A percentile compares a stretch with the other conserved stretches of the same genome.
Conservation (phyloP, 139 green algal species). For the Chlorella ohadii region DNA sequence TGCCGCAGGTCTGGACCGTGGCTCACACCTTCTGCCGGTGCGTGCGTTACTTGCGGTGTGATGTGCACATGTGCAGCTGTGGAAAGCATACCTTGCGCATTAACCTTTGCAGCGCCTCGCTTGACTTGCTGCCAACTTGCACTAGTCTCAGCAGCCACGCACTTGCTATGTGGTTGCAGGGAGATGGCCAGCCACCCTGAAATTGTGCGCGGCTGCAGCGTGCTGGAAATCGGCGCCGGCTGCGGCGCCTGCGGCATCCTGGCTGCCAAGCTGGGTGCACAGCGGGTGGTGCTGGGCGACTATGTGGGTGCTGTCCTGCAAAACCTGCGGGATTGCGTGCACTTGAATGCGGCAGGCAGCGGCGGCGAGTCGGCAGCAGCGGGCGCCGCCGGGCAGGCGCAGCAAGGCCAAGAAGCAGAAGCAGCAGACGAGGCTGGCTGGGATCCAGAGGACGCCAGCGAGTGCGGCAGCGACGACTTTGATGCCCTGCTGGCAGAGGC, state of each 20-base stretch:
- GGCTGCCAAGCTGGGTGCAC: constrained; percentile 74
- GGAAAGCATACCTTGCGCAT: no score
- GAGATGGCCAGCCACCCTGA: constrained; percentile 42
- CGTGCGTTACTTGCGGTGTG: no score
- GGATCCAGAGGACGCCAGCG: constrained; percentile 16
- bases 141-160: background rate
- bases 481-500: background rate
- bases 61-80: no score
- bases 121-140: no score
- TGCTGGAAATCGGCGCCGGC: constrained; percentile 85
- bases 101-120: background rate
- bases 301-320: constrained; percentile 69
- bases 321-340: constrained; percentile 67
- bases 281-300: constrained; percentile 65
- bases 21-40: constrained; percentile 5
- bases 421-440: background rate
- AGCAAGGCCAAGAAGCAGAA: background rate
- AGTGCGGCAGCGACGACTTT: constrained; percentile 15
- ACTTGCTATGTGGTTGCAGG: background rate
- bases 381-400: background rate
- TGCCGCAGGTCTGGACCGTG: background rate
- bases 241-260: constrained; percentile 81
- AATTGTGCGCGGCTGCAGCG: constrained; percentile 54
- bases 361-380: background rate
- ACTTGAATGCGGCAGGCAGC: constrained; percentile 52